Conservation (phyloP, 345 rosid genomes). For the Xanthoceras sorbifolium region DNA sequence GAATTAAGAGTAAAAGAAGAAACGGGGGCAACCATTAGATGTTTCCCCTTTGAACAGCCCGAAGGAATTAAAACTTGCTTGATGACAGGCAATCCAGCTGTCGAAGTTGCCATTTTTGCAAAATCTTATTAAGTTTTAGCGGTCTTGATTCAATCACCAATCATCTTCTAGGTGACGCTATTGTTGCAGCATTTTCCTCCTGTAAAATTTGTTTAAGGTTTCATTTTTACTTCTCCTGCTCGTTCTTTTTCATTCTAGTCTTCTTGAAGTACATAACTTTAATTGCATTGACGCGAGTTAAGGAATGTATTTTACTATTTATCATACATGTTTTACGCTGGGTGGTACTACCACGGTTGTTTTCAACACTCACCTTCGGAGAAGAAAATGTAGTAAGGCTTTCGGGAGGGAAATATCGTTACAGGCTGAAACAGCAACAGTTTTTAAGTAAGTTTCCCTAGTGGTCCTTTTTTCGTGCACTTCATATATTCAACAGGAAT, state of each 20-base stretch:
- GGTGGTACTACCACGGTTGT: not conserved
- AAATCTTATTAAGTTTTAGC: constrained; percentile 58
- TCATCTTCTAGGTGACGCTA: not conserved
- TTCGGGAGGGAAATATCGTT: not conserved
- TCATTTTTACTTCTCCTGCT: too few species aligned
- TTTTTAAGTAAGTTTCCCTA: not conserved
- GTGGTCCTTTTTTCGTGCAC: too few species aligned
- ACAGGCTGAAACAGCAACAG: not conserved
- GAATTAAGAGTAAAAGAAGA: constrained; percentile 88
- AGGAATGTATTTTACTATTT: not conserved
- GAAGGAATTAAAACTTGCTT: constrained; percentile 65
- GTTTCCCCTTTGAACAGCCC: constrained; percentile 88
- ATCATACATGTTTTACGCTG: not conserved
- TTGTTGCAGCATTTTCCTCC: not conserved
- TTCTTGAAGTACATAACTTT: not conserved
- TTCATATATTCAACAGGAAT: too few species aligned
- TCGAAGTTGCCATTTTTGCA: constrained; percentile 87
- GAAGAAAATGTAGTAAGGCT: not conserved
- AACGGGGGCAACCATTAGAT: constrained; percentile 89
- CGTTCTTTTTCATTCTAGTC: not conserved
- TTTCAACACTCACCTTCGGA: too few species aligned
- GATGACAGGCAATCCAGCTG: constrained; percentile 79
- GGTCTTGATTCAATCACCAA: not conserved
- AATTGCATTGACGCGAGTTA: not conserved
- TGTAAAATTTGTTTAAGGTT: not conserved